Evolutionary conservation across 1,284 basidiomycete genomes (phyloP), one percentile per base, ranked within the genome.

Genomic region (Athelia psychrophila): DNA sequence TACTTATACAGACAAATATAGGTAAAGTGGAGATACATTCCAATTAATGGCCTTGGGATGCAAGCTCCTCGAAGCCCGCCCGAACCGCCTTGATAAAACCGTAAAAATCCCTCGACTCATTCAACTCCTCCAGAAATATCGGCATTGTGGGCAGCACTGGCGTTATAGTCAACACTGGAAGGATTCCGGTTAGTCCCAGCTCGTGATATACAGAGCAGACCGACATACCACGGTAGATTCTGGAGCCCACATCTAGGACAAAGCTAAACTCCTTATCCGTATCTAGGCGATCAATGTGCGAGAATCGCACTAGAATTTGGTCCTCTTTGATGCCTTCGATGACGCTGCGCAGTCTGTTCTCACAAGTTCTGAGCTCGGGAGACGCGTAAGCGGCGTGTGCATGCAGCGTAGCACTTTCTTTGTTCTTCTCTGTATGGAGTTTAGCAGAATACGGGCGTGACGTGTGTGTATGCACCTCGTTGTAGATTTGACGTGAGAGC

Each of bases 291-390:
- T 91, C 87, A 40, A 94, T 67, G 50, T 82, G 71, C 3, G 79
- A 79, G 68, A 93, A 93, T 3, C 84, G 80, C 47, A 95, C 71
- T 44, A 93, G 75, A 12, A 95, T 74, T 48, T 83, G 80, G 62
- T 91, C 85, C 42, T 73, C 74, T 57, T 84, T 83, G 22, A 93
- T 80, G 25, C 91, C 91, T 64, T 93, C 87, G 15, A 95, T 77
- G 16, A 75, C 70, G 64, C 84, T 88, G 12, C 81, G 79, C 13
- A 92, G 69, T 33, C 75, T 69, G 3, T 74, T 70, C 70, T 93
- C 83, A 55, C 83, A 79, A 3, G 71, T 75, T 0, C 69, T 64
- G 10, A 91, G 68, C 59, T 92, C 86, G 0, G 80, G 78, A 0
- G 74, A 68, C 13, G 83, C 71, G 25, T 71, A 68, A 2, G 78